These are phyloP conservation scores for Aspergillus neoniger DNA, from an alignment of 2,329 filamentous ascomycete species.

Conservation along the genomic window DNA sequence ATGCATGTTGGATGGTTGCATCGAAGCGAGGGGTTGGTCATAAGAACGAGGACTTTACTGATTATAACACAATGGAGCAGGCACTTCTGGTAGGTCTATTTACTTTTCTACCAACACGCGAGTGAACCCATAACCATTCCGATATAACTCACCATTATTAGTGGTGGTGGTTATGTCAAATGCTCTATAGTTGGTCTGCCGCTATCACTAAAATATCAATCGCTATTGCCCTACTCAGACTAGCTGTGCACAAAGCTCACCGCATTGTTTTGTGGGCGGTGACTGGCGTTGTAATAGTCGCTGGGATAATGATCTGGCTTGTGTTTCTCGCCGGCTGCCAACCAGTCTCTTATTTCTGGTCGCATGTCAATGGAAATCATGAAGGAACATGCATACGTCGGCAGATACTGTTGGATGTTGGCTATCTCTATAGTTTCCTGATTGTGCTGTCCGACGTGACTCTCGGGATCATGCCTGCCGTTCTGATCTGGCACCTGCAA, in stretches of 20 bases:
- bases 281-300: slow-evolving; percentile 45
- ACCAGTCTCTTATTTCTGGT: slow-evolving; percentile 55
- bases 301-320: slow-evolving; percentile 52
- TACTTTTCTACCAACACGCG: neutral
- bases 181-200: slow-evolving; percentile 51
- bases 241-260: slow-evolving; percentile 44
- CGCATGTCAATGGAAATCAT: slow-evolving; percentile 19
- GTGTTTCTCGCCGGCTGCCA: slow-evolving; percentile 54
- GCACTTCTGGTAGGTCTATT: slow-evolving; percentile 9
- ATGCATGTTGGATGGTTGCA: slow-evolving; percentile 10
- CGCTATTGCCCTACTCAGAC: slow-evolving; percentile 53
- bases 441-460: slow-evolving; percentile 49
- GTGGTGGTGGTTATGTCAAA: slow-evolving; percentile 55
- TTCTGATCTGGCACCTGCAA: slow-evolving; percentile 57
- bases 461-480: slow-evolving; percentile 54
- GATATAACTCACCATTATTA: neutral
- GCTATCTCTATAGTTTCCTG: slow-evolving; percentile 53
- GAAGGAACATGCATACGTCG: slow-evolving; percentile 45
- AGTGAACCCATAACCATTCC: no score
- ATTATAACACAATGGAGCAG: neutral
- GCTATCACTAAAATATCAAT: slow-evolving; percentile 53
- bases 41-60: slow-evolving; percentile 6
- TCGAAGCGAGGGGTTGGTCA: slow-evolving; percentile 11
- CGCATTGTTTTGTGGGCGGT: slow-evolving; percentile 49
- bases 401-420: slow-evolving; percentile 53